These are phyloP conservation scores for Pontederia crassipes DNA, from an alignment of 176 grass and related monocot species.

Conservation along the genomic window DNA sequence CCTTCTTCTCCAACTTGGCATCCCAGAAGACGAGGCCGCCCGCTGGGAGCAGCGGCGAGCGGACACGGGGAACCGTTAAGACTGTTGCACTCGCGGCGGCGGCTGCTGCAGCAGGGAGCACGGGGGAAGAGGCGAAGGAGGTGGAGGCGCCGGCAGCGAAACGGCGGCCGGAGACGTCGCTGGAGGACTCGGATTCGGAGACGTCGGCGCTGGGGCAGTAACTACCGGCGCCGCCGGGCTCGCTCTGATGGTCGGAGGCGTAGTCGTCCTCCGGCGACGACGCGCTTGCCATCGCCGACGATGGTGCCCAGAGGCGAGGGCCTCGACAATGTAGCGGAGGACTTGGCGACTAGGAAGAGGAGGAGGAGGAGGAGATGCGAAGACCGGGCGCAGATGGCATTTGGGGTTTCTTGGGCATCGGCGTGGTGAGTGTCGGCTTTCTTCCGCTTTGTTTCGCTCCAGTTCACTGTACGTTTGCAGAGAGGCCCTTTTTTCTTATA, in stretches of 20 bases:
- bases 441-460: no score
- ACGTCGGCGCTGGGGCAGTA: background rate
- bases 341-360: no score
- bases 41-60: background rate
- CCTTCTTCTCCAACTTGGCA: constrained; percentile 3
- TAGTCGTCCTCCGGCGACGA: background rate
- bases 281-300: background rate
- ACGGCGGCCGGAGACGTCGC: background rate
- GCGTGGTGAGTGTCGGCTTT: no score
- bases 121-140: background rate
- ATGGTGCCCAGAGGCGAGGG: background rate
- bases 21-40: background rate
- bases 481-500: no score
- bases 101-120: background rate
- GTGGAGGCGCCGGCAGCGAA: background rate
- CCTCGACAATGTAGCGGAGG: no score
- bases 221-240: background rate
- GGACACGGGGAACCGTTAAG: no score
- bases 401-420: no score
- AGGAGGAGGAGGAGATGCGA: no score
- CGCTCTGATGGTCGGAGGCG: background rate
- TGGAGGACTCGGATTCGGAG: background rate
- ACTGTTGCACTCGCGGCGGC: background rate
- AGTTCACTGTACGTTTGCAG: no score
- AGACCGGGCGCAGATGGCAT: no score